These are phyloP conservation scores for Mesembryanthemum crystallinum DNA, from an alignment of 148 eudicot genomes.

Conservation along the genomic window DNA sequence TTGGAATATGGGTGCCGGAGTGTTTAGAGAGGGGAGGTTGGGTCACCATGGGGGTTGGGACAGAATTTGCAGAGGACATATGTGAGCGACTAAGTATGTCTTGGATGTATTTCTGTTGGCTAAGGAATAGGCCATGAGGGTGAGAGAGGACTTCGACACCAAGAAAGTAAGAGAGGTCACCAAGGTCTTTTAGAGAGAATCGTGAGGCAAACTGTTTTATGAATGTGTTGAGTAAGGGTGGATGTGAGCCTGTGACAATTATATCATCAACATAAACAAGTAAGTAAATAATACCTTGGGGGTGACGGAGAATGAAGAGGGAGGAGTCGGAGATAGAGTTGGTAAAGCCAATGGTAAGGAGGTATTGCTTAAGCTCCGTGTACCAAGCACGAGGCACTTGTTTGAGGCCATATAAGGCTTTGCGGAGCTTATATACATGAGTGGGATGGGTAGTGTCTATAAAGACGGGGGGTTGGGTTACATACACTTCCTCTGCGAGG, in stretches of 20 bases:
- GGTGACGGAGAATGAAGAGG: neutral
- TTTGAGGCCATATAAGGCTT: neutral
- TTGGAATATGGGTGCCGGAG: neutral
- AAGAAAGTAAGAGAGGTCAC: neutral
- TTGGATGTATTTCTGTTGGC: neutral
- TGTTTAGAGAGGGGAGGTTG: neutral
- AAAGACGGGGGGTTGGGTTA: neutral
- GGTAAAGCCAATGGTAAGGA: neutral
- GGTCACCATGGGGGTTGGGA: neutral
- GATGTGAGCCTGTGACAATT: neutral
- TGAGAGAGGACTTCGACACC: too few species aligned
- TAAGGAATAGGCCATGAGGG: neutral
- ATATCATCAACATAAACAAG: neutral
- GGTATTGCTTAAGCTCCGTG: neutral
- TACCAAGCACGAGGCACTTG: neutral
- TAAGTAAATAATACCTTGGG: neutral
- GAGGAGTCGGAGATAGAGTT: neutral
- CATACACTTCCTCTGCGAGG: neutral
- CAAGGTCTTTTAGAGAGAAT: neutral
- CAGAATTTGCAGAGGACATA: neutral
- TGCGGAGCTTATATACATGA: neutral
- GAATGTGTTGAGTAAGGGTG: neutral
- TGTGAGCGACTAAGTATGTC: neutral
- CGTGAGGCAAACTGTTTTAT: neutral
- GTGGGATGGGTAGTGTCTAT: neutral